Evolutionary conservation across 768 basidiomycete species (phyloP).

Genomic region (Piloderma croceum): DNA sequence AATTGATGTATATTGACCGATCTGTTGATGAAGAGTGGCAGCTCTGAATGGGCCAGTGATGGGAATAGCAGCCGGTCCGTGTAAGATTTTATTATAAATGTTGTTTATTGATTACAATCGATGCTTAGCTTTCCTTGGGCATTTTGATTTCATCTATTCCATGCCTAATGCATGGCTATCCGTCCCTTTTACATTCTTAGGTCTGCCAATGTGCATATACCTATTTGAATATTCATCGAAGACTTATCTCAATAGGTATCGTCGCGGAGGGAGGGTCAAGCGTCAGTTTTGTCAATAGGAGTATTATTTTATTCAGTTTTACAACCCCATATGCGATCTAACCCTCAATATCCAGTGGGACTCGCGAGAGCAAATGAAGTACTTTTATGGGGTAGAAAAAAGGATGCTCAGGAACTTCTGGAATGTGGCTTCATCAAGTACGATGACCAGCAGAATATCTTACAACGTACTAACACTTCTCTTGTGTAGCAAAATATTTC

Average conservation of each 20-base stretch:
- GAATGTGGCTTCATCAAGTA: conserved; percentile 64
- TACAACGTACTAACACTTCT: neutral
- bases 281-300: conserved; percentile 60
- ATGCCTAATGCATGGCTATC: conserved; percentile 57
- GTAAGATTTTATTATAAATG: neutral
- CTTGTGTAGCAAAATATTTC: conserved; percentile 51
- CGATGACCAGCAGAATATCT: conserved; percentile 8
- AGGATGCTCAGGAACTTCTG: conserved; percentile 50
- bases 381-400: conserved; percentile 64
- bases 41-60: conserved; percentile 73
- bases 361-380: conserved; percentile 66
- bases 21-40: too few species aligned
- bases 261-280: conserved; percentile 66
- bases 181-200: conserved; percentile 64
- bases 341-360: conserved; percentile 50
- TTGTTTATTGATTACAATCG: neutral
- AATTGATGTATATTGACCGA: too few species aligned
- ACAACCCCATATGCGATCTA: too few species aligned
- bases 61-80: conserved; percentile 66
- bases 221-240: conserved; percentile 5
- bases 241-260: conserved; percentile 38
- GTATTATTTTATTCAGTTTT: conserved; percentile 30
- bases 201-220: conserved; percentile 21
- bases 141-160: conserved; percentile 72
- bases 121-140: conserved; percentile 53